These are phyloP conservation scores for Wickerhamiella bombiphila DNA, from an alignment of 805 yeast species.

Conservation along the genomic window DNA sequence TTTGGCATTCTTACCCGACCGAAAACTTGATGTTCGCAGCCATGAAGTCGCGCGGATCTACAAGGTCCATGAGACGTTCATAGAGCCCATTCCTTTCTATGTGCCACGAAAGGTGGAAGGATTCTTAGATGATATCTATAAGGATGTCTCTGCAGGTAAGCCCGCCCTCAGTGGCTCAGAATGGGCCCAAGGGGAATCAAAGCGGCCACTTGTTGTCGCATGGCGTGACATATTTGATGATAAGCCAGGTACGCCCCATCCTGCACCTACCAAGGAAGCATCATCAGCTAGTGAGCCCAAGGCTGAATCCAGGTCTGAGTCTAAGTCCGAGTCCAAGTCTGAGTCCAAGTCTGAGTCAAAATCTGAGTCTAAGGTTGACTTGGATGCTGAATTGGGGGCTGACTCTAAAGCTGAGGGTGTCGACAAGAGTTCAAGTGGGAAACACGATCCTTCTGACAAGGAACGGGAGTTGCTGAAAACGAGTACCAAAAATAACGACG, in stretches of 20 bases:
- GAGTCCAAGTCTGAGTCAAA: conserved; percentile 1
- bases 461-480: conserved; percentile 7
- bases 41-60: conserved; percentile 72
- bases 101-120: conserved; percentile 91
- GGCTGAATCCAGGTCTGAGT: conserved; percentile 6
- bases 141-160: conserved; percentile 69
- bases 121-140: conserved; percentile 85
- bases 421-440: not conserved
- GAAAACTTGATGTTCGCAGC: conserved; percentile 60
- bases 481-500: conserved; percentile 19
- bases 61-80: conserved; percentile 67
- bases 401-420: conserved; percentile 22
- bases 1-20: conserved; percentile 76
- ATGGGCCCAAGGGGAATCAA: conserved; percentile 63
- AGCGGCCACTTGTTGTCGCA: conserved; percentile 62
- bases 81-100: conserved; percentile 84
- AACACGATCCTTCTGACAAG: conserved; percentile 11
- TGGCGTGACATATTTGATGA: conserved; percentile 77
- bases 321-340: conserved; percentile 11
- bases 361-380: conserved; percentile 15
- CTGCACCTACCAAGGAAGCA: conserved; percentile 16
- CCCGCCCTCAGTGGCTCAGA: conserved; percentile 71
- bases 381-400: conserved; percentile 16
- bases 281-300: conserved; percentile 2
- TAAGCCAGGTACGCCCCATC: conserved; percentile 14